Evolutionary conservation across 2,329 filamentous ascomycete genomes (phyloP).

Genomic region (Chalaropsis thielavioides): DNA sequence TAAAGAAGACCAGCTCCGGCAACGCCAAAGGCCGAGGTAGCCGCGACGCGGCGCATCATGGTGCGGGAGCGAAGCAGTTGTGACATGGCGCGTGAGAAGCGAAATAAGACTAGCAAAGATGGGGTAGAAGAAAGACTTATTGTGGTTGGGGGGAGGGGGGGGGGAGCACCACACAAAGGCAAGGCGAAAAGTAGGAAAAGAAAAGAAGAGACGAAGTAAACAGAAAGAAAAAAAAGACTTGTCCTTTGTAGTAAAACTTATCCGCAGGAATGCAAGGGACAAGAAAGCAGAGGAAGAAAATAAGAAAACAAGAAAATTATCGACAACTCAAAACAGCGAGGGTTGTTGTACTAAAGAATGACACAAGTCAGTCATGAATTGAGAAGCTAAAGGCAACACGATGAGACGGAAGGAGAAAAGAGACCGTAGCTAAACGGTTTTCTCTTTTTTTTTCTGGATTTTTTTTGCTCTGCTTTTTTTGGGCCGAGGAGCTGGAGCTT

Average conservation of each 20-base stretch:
- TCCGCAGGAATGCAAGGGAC: neutral
- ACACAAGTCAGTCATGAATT: neutral
- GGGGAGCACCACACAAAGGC: no score
- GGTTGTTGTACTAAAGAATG: neutral
- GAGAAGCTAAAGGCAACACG: neutral
- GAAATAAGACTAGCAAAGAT: neutral
- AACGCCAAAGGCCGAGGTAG: constrained; percentile 30
- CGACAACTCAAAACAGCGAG: neutral
- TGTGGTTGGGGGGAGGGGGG: no score
- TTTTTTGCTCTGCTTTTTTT: neutral
- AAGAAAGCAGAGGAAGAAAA: neutral
- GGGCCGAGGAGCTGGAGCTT: neutral
- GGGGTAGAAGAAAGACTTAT: neutral
- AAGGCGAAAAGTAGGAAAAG: neutral
- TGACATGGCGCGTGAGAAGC: constrained; percentile 5
- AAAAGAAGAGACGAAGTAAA: neutral
- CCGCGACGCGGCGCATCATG: constrained; percentile 30
- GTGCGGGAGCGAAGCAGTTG: constrained; percentile 15
- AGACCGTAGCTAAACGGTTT: neutral
- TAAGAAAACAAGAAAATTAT: neutral
- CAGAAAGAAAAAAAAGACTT: neutral
- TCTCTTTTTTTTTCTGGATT: neutral
- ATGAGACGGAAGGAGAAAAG: neutral
- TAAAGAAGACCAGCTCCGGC: constrained; percentile 33
- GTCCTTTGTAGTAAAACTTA: neutral